Evolutionary conservation across 352 stramenopile genomes (phyloP).

Genomic region (Pythium utonaiense): DNA sequence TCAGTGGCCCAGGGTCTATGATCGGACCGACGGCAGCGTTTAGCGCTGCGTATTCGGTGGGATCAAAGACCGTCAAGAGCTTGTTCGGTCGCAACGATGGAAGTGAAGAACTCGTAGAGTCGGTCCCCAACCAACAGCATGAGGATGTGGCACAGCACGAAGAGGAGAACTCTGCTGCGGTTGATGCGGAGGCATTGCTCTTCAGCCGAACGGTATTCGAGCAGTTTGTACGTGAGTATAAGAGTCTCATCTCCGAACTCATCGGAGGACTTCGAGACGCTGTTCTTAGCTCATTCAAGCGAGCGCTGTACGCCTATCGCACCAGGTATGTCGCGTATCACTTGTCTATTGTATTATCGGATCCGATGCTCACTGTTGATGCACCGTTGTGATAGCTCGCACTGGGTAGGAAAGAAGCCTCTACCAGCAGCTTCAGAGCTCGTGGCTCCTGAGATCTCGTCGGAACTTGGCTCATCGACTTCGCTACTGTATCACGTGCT

Average conservation of each 20-base stretch:
- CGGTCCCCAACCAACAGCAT: not conserved
- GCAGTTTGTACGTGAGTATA: conserved; percentile 46
- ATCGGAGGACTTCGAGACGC: conserved; percentile 27
- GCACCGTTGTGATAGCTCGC: not conserved
- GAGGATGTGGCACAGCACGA: conserved; percentile 10
- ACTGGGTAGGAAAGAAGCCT: conserved; percentile 1
- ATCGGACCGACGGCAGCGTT: conserved; percentile 70
- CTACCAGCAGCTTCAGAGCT: not conserved
- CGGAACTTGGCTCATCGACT: conserved; percentile 4
- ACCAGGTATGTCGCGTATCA: conserved; percentile 24
- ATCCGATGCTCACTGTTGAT: not conserved
- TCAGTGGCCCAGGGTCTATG: conserved; percentile 59
- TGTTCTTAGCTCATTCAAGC: conserved; percentile 22
- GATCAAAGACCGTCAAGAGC: conserved; percentile 69
- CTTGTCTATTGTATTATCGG: not conserved
- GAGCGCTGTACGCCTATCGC: conserved; percentile 28
- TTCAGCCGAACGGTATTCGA: conserved; percentile 80
- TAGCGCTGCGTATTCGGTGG: conserved; percentile 67
- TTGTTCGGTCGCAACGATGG: conserved; percentile 42
- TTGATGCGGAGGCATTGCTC: conserved; percentile 50
- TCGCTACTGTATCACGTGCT: conserved; percentile 9
- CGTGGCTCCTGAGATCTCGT: conserved; percentile 10
- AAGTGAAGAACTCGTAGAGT: not conserved
- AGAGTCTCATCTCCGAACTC: conserved; percentile 28
- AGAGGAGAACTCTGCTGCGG: not conserved